Conservation (phyloP, 2,329 filamentous ascomycete species). For the Aspergillus tamarii region DNA sequence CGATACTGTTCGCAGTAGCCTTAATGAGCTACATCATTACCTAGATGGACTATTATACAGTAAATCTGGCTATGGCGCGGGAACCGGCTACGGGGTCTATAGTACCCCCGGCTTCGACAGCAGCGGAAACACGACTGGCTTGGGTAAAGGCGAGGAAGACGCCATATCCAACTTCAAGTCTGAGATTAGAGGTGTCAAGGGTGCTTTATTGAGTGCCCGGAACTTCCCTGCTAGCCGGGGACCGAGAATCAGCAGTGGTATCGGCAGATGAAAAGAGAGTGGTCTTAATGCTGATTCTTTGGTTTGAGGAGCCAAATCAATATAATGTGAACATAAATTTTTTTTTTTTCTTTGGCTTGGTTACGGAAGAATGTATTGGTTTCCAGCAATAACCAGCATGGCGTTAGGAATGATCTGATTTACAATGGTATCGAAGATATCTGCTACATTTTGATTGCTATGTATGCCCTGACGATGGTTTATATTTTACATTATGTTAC, state of each 20-base stretch:
- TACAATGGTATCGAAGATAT: not conserved
- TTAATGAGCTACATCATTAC: slow-evolving; percentile 55
- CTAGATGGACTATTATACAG: slow-evolving; percentile 53
- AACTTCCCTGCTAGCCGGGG: slow-evolving; percentile 56
- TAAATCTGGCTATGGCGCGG: slow-evolving; percentile 31
- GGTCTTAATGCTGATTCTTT: not conserved
- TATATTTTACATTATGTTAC: not conserved
- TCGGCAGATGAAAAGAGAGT: slow-evolving; percentile 9
- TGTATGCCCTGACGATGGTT: not conserved
- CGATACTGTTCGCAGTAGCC: slow-evolving; percentile 36
- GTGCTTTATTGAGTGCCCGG: slow-evolving; percentile 63
- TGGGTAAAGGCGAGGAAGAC: slow-evolving; percentile 55
- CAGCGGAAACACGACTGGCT: slow-evolving; percentile 24
- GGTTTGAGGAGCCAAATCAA: not conserved
- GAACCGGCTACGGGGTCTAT: slow-evolving; percentile 39
- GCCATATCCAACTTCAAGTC: slow-evolving; percentile 61
- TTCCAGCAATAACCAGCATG: slow-evolving; percentile 9
- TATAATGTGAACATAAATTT: not conserved
- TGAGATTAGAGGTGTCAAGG: slow-evolving; percentile 66
- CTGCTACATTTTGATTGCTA: not conserved
- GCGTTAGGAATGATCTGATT: slow-evolving; percentile 8
- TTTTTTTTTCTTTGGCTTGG: not conserved
- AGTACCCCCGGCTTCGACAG: slow-evolving; percentile 33
- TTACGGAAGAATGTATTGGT: not conserved
- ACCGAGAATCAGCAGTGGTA: slow-evolving; percentile 27